A percentile compares a stretch with the other conserved stretches of the same genome.
phyloP scores from a whole-genome alignment of 1,284 basidiomycete genomes.

The Coniferiporia sulphurascens region DNA sequence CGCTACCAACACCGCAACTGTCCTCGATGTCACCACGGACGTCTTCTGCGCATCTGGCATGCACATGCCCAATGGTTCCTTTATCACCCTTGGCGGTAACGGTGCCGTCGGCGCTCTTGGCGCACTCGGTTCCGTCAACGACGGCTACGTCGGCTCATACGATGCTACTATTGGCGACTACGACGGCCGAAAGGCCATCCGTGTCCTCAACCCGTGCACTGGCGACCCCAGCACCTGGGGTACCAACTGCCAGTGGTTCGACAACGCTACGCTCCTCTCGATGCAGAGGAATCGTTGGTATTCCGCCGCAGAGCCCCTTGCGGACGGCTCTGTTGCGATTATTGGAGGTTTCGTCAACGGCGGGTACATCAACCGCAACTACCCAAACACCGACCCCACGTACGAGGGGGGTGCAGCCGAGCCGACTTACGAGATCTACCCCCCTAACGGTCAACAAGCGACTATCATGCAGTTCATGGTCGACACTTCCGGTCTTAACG shows the following conservation, averaged over 20 bases:
- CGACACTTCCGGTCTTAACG: slow-evolving; percentile 83
- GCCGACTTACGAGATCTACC: slow-evolving; percentile 80
- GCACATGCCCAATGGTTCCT: slow-evolving; percentile 64
- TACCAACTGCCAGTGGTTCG: slow-evolving; percentile 70
- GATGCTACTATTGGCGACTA: slow-evolving; percentile 62
- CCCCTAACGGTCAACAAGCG: slow-evolving; percentile 47
- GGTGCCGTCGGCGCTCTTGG: slow-evolving; percentile 77
- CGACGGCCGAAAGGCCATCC: slow-evolving; percentile 63
- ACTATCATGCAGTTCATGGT: slow-evolving; percentile 75
- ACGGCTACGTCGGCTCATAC: slow-evolving; percentile 45
- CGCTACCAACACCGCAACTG: slow-evolving; percentile 40
- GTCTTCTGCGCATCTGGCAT: slow-evolving; percentile 78
- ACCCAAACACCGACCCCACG: slow-evolving; percentile 59
- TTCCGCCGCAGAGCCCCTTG: slow-evolving; percentile 76
- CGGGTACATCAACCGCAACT: slow-evolving; percentile 84
- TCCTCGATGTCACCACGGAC: slow-evolving; percentile 77
- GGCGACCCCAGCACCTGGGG: slow-evolving; percentile 45
- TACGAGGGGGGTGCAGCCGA: slow-evolving; percentile 64
- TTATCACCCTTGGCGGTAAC: slow-evolving; percentile 66
- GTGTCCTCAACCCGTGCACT: slow-evolving; percentile 73
- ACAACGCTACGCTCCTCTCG: slow-evolving; percentile 58
- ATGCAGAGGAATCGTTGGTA: slow-evolving; percentile 87
- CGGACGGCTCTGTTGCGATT: slow-evolving; percentile 62
- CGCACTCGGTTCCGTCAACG: slow-evolving; percentile 45
- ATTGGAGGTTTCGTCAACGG: slow-evolving; percentile 83